A percentile compares a stretch with the other conserved stretches of the same genome.
phyloP scores from a whole-genome alignment of 768 basidiomycete species.

The Amanita rubescens region DNA sequence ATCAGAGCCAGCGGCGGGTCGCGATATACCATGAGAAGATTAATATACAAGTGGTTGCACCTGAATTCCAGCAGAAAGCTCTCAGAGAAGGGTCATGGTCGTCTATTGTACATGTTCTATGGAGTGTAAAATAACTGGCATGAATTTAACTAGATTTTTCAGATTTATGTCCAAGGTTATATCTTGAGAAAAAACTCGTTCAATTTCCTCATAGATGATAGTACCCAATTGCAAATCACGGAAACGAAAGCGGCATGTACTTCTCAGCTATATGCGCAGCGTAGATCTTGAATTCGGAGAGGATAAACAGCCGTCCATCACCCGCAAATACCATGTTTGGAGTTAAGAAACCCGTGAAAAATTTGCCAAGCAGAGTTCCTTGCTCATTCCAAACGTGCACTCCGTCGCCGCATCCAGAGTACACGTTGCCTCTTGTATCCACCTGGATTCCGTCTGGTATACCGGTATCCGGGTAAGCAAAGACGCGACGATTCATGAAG shows the following conservation, averaged over 20 bases:
- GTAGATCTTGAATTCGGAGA: conserved; percentile 41
- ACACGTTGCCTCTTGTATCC: conserved; percentile 59
- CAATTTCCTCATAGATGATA: too few species aligned
- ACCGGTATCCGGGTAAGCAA: conserved; percentile 61
- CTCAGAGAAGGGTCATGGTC: too few species aligned
- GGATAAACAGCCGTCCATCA: conserved; percentile 33
- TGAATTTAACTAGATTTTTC: too few species aligned
- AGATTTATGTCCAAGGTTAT: too few species aligned
- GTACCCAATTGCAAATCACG: too few species aligned
- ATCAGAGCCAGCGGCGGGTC: too few species aligned
- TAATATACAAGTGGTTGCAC: too few species aligned
- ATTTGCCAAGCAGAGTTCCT: conserved; percentile 57
- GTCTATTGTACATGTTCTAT: too few species aligned
- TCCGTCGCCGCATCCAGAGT: conserved; percentile 60
- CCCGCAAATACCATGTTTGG: conserved; percentile 43
- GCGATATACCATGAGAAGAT: too few species aligned
- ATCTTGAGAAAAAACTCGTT: too few species aligned
- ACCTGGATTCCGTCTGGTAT: conserved; percentile 62
- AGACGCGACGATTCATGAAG: conserved; percentile 55
- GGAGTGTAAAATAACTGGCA: too few species aligned
- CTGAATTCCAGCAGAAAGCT: too few species aligned
- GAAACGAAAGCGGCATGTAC: conserved; percentile 10
- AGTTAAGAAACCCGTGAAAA: conserved; percentile 41
- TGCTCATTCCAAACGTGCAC: conserved; percentile 50
- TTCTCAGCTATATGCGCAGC: conserved; percentile 39